These are phyloP conservation scores for Nakazawaea ishiwadae DNA, from an alignment of 805 yeast genomes.

Conservation along the genomic window DNA sequence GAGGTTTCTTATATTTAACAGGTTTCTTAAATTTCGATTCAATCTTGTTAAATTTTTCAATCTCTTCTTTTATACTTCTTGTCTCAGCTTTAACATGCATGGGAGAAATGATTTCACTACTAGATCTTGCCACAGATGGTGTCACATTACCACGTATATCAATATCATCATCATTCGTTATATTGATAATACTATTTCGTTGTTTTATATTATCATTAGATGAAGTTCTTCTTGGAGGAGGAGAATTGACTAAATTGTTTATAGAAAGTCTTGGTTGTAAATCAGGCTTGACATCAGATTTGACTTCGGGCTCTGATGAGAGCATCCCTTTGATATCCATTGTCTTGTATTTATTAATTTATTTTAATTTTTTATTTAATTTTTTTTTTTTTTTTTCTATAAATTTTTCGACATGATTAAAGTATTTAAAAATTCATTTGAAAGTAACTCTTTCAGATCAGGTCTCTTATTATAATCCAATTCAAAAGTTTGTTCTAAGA, in stretches of 20 bases:
- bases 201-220: constrained; percentile 14
- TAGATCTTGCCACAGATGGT: constrained; percentile 26
- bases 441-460: constrained; percentile 61
- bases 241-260: constrained; percentile 12
- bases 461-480: constrained; percentile 73
- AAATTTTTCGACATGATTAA: constrained; percentile 35
- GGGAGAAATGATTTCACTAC: no score
- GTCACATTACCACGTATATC: constrained; percentile 37
- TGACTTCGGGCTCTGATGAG: constrained; percentile 13
- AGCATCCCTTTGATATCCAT: constrained; percentile 14
- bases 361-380: not conserved
- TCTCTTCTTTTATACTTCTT: constrained; percentile 8
- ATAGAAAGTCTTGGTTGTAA: constrained; percentile 12
- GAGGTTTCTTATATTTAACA: constrained; percentile 56
- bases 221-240: constrained; percentile 2
- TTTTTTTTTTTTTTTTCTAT: not conserved
- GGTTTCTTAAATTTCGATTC: constrained; percentile 39
- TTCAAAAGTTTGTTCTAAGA: constrained; percentile 65
- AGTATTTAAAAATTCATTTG: constrained; percentile 56
- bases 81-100: no score
- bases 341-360: not conserved
- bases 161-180: constrained; percentile 43
- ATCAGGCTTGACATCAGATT: no score
- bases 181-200: constrained; percentile 25
- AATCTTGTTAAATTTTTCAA: constrained; percentile 5